These are phyloP conservation scores for Penstemon barbatus DNA, from an alignment of 257 asterid genomes.

Conservation along the genomic window DNA sequence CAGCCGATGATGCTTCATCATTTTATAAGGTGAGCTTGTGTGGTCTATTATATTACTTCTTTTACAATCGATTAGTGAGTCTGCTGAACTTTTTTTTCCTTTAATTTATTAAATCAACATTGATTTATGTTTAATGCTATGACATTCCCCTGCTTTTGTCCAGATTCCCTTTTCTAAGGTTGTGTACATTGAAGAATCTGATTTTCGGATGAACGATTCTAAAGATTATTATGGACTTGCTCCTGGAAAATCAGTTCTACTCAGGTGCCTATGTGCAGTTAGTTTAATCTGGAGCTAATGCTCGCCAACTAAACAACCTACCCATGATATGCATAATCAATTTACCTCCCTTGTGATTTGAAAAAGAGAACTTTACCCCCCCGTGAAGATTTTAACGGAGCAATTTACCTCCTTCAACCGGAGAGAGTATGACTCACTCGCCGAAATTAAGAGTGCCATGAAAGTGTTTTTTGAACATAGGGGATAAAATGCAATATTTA, in stretches of 20 bases:
- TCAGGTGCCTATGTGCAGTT: slow-evolving; percentile 49
- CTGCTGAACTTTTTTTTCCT: slow-evolving; percentile 1
- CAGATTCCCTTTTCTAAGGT: slow-evolving; percentile 90
- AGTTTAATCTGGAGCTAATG: not conserved
- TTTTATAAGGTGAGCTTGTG: slow-evolving; percentile 56
- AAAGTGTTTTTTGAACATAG: too few species aligned
- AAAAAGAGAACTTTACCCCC: too few species aligned
- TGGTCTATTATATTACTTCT: not conserved
- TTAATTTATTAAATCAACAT: not conserved
- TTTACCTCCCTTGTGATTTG: too few species aligned
- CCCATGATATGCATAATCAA: too few species aligned
- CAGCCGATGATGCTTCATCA: slow-evolving; percentile 60
- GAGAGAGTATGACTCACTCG: too few species aligned
- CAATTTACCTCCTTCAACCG: too few species aligned
- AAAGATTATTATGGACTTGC: slow-evolving; percentile 98
- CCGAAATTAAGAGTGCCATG: too few species aligned
- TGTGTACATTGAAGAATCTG: slow-evolving; percentile 75
- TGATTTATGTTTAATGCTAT: slow-evolving; percentile 21
- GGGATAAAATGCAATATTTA: too few species aligned
- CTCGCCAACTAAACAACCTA: too few species aligned
- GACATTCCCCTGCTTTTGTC: slow-evolving; percentile 15
- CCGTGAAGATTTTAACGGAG: too few species aligned
- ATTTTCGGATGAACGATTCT: slow-evolving; percentile 85
- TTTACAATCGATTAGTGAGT: not conserved
- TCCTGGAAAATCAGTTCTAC: slow-evolving; percentile 89